These are phyloP conservation scores for Gillenia trifoliata DNA, from an alignment of 306 rosid species.

Conservation along the genomic window DNA sequence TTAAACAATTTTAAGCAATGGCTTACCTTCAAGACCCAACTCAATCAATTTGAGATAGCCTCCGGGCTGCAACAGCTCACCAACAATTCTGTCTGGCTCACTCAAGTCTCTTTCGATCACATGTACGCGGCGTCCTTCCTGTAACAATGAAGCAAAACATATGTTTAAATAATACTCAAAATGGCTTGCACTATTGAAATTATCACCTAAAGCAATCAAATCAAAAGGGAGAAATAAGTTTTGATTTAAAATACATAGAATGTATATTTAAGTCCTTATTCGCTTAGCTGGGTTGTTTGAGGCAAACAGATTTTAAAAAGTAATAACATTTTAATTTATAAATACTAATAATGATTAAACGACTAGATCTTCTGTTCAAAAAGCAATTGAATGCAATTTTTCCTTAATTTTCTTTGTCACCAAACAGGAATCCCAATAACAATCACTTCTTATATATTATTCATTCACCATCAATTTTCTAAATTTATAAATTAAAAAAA, in stretches of 20 bases:
- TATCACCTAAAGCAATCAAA: neutral
- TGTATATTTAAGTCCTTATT: neutral
- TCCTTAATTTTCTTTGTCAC: neutral
- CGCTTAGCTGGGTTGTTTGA: neutral
- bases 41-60: conserved; percentile 74
- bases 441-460: neutral
- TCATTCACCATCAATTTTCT: neutral
- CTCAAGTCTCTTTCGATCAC: conserved; percentile 76
- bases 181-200: neutral
- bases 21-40: conserved; percentile 71
- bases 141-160: neutral
- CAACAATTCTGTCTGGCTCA: conserved; percentile 80
- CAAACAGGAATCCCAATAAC: neutral
- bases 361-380: neutral
- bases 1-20: neutral
- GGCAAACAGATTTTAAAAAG: neutral
- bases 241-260: neutral
- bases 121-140: conserved; percentile 75
- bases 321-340: neutral
- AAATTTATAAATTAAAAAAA: neutral
- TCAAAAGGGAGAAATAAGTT: neutral
- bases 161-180: neutral
- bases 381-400: neutral
- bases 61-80: conserved; percentile 87
- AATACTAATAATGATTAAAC: neutral